Conservation (phyloP, 371 early-diverging fungal species). For the Lichtheimia ramosa region DNA sequence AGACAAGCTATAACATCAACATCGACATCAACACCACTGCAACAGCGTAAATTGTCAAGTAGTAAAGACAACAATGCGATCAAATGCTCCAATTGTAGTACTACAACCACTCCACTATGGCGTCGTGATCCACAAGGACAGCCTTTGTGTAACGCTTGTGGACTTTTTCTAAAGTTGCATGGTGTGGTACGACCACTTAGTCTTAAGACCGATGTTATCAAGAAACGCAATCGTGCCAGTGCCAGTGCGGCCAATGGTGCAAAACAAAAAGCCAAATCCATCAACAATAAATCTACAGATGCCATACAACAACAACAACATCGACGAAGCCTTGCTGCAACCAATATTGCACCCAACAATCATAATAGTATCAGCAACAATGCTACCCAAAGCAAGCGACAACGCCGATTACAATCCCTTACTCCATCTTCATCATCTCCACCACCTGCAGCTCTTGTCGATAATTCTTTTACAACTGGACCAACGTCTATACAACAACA, state of each 20-base stretch:
- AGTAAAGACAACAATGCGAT: conserved; percentile 15
- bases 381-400: neutral
- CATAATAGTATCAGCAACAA: neutral
- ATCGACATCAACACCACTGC: conserved; percentile 8
- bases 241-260: conserved; percentile 10
- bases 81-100: conserved; percentile 26
- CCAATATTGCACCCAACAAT: conserved; percentile 1
- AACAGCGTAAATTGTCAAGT: neutral
- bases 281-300: neutral
- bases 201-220: conserved; percentile 31
- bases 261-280: conserved; percentile 8
- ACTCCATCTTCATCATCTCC: conserved; percentile 10
- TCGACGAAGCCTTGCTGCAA: conserved; percentile 3
- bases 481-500: conserved; percentile 1
- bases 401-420: conserved; percentile 1
- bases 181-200: conserved; percentile 31
- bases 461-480: neutral
- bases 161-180: conserved; percentile 29
- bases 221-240: conserved; percentile 27
- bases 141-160: conserved; percentile 33
- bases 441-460: conserved; percentile 14
- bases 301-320: neutral
- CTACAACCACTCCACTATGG: conserved; percentile 31
- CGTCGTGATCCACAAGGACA: conserved; percentile 26
- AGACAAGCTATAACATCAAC: neutral